These are phyloP conservation scores for Thermothelomyces thermophilus DNA, from an alignment of 2,329 filamentous ascomycete genomes.

Conservation along the genomic window DNA sequence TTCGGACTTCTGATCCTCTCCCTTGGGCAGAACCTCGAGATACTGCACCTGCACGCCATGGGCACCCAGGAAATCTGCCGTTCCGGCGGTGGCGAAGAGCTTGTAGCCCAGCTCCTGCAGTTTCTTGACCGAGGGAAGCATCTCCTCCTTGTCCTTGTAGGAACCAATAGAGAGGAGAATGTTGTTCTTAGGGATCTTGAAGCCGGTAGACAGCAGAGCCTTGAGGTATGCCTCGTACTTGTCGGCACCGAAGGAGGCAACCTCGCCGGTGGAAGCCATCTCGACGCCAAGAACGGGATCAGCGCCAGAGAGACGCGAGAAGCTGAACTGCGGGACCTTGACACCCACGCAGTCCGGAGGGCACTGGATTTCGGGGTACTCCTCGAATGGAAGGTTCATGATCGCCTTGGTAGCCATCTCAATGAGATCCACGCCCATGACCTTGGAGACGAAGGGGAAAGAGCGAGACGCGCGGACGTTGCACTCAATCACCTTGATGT, in stretches of 20 bases:
- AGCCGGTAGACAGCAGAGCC: conserved; percentile 89
- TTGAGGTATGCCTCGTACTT: conserved; percentile 99
- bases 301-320: conserved; percentile 91
- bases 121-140: conserved; percentile 87
- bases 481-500: conserved; percentile 99
- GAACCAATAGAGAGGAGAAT: conserved; percentile 92
- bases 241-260: conserved; percentile 90
- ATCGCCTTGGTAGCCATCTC: conserved; percentile 99
- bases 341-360: conserved; percentile 82
- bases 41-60: conserved; percentile 90
- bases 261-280: conserved; percentile 98
- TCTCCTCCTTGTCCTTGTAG: conserved; percentile 96
- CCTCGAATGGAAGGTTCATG: conserved; percentile 72
- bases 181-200: conserved; percentile 93
- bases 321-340: conserved; percentile 98
- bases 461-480: conserved; percentile 94
- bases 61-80: conserved; percentile 91
- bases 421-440: conserved; percentile 95
- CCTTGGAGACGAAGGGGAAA: conserved; percentile 97
- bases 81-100: conserved; percentile 92
- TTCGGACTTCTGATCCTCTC: conserved; percentile 83
- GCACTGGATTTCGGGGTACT: conserved; percentile 73
- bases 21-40: conserved; percentile 74
- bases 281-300: conserved; percentile 96
- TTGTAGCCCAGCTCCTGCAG: conserved; percentile 89